Evolutionary conservation across 495 filamentous ascomycete genomes (phyloP).

Genomic region (Tirmania nivea): DNA sequence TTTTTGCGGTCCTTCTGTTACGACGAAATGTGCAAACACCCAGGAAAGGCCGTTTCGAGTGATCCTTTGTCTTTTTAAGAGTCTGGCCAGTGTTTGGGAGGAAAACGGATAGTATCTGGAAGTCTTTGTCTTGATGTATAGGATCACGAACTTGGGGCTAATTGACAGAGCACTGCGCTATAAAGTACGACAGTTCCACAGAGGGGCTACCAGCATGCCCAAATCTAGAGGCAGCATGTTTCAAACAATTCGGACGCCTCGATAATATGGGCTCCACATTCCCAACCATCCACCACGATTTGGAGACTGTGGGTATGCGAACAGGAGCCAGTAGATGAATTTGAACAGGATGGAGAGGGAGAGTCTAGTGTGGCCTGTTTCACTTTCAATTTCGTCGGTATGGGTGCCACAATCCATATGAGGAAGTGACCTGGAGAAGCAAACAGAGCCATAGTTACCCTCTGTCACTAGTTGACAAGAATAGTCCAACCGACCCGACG

Average conservation of each 20-base stretch:
- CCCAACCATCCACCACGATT: not conserved
- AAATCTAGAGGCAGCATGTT: not conserved
- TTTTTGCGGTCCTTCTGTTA: too few relatives aligned
- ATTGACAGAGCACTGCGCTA: not conserved
- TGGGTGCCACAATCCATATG: not conserved
- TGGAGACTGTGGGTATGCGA: not conserved
- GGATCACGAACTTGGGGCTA: not conserved
- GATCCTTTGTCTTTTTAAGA: not conserved
- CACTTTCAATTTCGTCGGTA: not conserved
- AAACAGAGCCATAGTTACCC: too few relatives aligned
- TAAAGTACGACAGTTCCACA: not conserved
- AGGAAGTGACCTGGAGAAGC: not conserved
- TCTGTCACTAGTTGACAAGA: too few relatives aligned
- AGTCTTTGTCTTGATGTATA: not conserved
- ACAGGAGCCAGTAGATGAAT: too few relatives aligned
- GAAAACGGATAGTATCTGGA: not conserved
- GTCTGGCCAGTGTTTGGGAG: not conserved
- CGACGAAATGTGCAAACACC: not conserved
- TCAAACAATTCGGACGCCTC: not conserved
- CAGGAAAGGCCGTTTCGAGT: not conserved
- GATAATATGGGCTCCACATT: not conserved
- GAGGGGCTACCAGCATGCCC: not conserved
- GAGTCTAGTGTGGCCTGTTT: not conserved
- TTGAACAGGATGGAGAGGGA: too few relatives aligned
- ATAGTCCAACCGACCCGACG: too few relatives aligned